Evolutionary conservation across 1,284 basidiomycete species (phyloP), one percentile per base, ranked within the genome.

Genomic region (Paramarasmius palmivorus): DNA sequence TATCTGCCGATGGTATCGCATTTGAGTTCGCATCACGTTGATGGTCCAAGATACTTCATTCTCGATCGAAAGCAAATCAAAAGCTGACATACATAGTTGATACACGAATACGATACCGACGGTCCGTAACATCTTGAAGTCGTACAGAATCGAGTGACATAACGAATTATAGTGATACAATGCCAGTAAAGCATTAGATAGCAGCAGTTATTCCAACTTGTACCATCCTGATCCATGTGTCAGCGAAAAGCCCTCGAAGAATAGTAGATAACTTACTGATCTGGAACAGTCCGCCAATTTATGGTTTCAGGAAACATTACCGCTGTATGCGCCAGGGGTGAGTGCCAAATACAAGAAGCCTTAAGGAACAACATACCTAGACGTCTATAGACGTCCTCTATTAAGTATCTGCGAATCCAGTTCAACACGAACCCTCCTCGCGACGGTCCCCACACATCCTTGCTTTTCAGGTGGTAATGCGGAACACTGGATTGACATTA

Each of bases 281-380:
- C 79, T 7, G 77, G 75, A 26, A 75, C 71, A 1, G 74, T 77
- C 7, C 77, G 56, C 81, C 81, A 83, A 53, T 80, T 81, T 1
- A 67, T 77, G 1, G 79, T 82, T 54, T 82, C 79, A 0, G 81
- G 81, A 67, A 82, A 83, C 75, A 82, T 81, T 0, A 73, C 77
- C 2, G 73, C 78, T 78, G 38, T 29, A 29, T 7, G 53, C n/a
- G 34, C 41, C 48, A 45, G 49, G 26, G 48, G 25, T 44, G n/a
- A 35, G 19, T 26, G 29, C 14, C 15, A 12, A 22, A 50, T 14
- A 39, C 15, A 5, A 4, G 50, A 23, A 25, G 53, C 15, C 14
- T 20, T 29, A 35, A 19, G 19, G 12, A 40, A 38, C 15, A 15
- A 65, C 68, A 55, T 55, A 78, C 77, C 69, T 42, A 85, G 61